Evolutionary conservation across 441 rosid genomes (phyloP).

Genomic region (Theobroma grandiflorum): DNA sequence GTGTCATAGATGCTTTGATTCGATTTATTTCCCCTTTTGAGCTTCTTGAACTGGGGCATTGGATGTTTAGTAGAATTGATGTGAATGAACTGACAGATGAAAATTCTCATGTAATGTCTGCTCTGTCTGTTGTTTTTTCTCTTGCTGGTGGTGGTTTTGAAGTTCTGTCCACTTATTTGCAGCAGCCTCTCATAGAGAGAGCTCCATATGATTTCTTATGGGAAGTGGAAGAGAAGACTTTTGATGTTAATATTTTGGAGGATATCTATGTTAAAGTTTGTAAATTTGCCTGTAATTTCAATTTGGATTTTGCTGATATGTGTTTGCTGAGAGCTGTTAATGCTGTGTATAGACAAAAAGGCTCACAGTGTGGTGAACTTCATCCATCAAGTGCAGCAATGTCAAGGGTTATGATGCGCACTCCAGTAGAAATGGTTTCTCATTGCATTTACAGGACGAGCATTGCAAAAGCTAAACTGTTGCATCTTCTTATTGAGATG

Average conservation of each 20-base stretch:
- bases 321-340: slow-evolving; percentile 75
- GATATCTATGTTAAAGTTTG: slow-evolving; percentile 64
- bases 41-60: slow-evolving; percentile 66
- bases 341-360: slow-evolving; percentile 54
- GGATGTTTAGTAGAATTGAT: slow-evolving; percentile 60
- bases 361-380: slow-evolving; percentile 43
- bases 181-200: slow-evolving; percentile 53
- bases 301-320: slow-evolving; percentile 58
- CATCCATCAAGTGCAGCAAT: slow-evolving; percentile 68
- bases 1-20: slow-evolving; percentile 61
- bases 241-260: slow-evolving; percentile 60
- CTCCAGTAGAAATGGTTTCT: slow-evolving; percentile 71
- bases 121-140: slow-evolving; percentile 63
- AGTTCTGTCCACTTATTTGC: slow-evolving; percentile 58
- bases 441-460: slow-evolving; percentile 58
- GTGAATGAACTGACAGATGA: slow-evolving; percentile 38
- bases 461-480: slow-evolving; percentile 65
- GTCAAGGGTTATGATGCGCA: slow-evolving; percentile 59
- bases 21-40: slow-evolving; percentile 71
- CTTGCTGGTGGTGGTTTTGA: slow-evolving; percentile 78
- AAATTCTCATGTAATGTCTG: slow-evolving; percentile 40
- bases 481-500: slow-evolving; percentile 75
- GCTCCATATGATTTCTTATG: slow-evolving; percentile 55
- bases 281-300: slow-evolving; percentile 57
- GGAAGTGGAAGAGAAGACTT: slow-evolving; percentile 56